Evolutionary conservation across 1,139 yeast genomes (phyloP).

Genomic region (Pneumocystis murina): DNA sequence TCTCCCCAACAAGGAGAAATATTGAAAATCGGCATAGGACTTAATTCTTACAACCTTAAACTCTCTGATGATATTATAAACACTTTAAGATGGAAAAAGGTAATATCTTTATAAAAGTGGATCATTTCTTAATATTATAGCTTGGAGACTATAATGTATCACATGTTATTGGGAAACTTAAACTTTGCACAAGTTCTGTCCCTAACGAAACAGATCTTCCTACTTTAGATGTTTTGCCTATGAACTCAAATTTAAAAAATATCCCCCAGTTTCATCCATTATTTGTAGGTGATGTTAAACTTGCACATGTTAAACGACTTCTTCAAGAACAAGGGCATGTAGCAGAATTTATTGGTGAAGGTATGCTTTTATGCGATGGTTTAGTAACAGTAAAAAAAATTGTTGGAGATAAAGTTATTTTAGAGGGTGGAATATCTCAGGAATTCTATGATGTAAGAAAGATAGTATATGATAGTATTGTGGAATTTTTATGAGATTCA

Average conservation of each 20-base stretch:
- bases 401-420: constrained; percentile 63
- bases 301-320: constrained; percentile 63
- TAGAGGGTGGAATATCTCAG: constrained; percentile 68
- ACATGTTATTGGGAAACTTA: constrained; percentile 50
- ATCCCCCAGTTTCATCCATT: constrained; percentile 31
- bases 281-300: constrained; percentile 76
- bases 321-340: constrained; percentile 43
- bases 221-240: constrained; percentile 20
- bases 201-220: constrained; percentile 13
- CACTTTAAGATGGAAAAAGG: constrained; percentile 65
- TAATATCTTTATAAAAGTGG: constrained; percentile 17
- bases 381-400: constrained; percentile 61
- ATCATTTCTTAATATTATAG: background rate
- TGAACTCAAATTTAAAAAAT: constrained; percentile 20
- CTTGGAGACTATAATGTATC: constrained; percentile 64
- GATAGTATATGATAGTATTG: constrained; percentile 30
- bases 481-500: constrained; percentile 3
- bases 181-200: constrained; percentile 20
- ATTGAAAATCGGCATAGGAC: constrained; percentile 18
- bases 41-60: constrained; percentile 47
- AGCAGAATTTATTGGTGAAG: constrained; percentile 89
- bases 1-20: constrained; percentile 13
- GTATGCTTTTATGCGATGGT: constrained; percentile 75
- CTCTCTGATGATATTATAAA: constrained; percentile 54
- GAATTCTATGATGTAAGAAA: constrained; percentile 69